These are phyloP conservation scores for Pneumocystis murina DNA, from an alignment of 1,139 yeast species.

Conservation along the genomic window DNA sequence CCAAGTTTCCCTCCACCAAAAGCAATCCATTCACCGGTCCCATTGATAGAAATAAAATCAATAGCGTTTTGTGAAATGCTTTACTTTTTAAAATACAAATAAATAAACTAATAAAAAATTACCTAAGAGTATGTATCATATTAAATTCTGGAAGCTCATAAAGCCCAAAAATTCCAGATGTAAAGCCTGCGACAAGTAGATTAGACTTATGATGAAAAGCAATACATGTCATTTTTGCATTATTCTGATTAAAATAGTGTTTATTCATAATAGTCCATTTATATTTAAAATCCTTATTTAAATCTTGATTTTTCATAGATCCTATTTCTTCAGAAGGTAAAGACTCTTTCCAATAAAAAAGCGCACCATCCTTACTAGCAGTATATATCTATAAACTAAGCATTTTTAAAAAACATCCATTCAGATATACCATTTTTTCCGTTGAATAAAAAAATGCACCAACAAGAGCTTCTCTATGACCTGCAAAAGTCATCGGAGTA, in stretches of 20 bases:
- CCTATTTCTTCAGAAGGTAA: conserved; percentile 18
- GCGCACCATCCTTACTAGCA: conserved; percentile 85
- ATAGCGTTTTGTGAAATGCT: conserved; percentile 88
- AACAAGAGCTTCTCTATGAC: conserved; percentile 80
- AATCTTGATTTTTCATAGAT: conserved; percentile 25
- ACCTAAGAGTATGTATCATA: conserved; percentile 53
- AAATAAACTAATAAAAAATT: background rate
- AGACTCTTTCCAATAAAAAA: conserved; percentile 77
- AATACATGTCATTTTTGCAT: conserved; percentile 59
- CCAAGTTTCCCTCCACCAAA: conserved; percentile 85
- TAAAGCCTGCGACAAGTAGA: conserved; percentile 75
- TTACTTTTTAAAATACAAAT: background rate
- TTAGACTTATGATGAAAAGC: conserved; percentile 64
- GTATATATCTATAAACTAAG: conserved; percentile 43
- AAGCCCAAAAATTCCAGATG: conserved; percentile 81
- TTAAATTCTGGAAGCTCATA: conserved; percentile 72
- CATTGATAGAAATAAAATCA: conserved; percentile 64
- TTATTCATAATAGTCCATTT: conserved; percentile 75
- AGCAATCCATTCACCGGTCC: conserved; percentile 91
- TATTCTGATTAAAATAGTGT: conserved; percentile 52
- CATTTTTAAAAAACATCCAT: background rate
- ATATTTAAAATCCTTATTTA: conserved; percentile 24
- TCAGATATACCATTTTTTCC: conserved; percentile 25
- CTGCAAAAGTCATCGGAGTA: conserved; percentile 77
- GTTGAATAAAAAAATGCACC: conserved; percentile 67